phyloP scores from a whole-genome alignment of 345 rosid genomes.

The Hypericum perforatum region DNA sequence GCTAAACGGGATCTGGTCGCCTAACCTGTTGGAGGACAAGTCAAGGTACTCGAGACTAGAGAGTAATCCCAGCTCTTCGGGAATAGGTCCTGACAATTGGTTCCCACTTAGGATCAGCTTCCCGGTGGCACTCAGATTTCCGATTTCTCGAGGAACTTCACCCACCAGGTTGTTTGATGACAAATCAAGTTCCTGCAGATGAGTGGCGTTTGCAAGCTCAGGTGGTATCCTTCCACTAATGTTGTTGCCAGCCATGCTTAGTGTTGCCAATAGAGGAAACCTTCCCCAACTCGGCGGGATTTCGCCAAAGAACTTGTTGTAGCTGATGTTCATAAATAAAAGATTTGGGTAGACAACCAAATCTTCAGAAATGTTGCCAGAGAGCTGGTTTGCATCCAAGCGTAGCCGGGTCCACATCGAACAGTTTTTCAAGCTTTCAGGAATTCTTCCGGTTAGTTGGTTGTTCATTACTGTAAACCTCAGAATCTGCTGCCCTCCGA shows the following conservation, averaged over 20 bases:
- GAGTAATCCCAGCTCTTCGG: conserved; percentile 12
- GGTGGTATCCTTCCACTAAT: conserved; percentile 24
- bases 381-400: background rate
- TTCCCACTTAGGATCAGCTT: conserved; percentile 10
- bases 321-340: background rate
- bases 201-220: conserved; percentile 16
- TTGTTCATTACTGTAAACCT: background rate
- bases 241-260: conserved; percentile 15
- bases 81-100: conserved; percentile 13
- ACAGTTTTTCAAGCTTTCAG: background rate
- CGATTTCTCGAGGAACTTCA: conserved; percentile 26
- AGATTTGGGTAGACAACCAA: background rate
- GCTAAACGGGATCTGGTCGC: conserved; percentile 6
- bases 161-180: conserved; percentile 28
- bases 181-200: conserved; percentile 21
- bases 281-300: background rate
- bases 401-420: background rate
- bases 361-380: background rate
- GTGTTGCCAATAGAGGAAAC: background rate
- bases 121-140: conserved; percentile 5
- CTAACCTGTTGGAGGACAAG: conserved; percentile 25
- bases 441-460: background rate
- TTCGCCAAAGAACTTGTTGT: background rate
- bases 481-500: background rate
- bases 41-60: conserved; percentile 10